Evolutionary conservation across 257 asterid genomes (phyloP).

Genomic region (Catharanthus roseus): DNA sequence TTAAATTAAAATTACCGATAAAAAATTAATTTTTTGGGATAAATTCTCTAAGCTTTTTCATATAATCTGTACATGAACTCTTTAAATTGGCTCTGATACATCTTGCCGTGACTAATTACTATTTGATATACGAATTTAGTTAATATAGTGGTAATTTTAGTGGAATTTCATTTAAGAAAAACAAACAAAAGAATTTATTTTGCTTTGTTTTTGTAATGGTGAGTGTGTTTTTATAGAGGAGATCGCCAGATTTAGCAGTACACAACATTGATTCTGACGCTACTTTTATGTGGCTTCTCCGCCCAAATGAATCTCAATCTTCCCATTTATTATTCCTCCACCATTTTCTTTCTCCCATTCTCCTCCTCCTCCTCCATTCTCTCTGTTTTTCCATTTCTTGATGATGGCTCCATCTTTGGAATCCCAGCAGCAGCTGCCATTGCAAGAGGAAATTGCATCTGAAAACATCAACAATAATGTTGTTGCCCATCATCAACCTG

Average conservation of each 20-base stretch:
- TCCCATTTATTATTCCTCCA: slow-evolving; percentile 31
- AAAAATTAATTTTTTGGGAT: no score
- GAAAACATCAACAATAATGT: slow-evolving; percentile 7
- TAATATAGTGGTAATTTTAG: no score
- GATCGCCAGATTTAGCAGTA: slow-evolving; percentile 54
- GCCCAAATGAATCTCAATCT: slow-evolving; percentile 31
- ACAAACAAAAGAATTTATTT: no score
- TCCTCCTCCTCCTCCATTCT: neutral
- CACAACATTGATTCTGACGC: slow-evolving; percentile 47
- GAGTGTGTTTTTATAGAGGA: slow-evolving; percentile 26
- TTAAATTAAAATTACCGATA: no score
- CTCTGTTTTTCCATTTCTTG: neutral
- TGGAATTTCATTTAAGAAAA: no score
- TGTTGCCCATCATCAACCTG: slow-evolving; percentile 6
- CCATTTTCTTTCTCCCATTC: neutral
- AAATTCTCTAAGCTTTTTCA: no score
- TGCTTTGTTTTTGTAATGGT: no score
- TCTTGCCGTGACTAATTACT: no score
- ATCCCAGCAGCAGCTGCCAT: slow-evolving; percentile 12
- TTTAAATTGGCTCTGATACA: no score
- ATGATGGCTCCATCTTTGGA: slow-evolving; percentile 36
- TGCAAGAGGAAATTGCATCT: slow-evolving; percentile 7
- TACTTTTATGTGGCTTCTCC: slow-evolving; percentile 42
- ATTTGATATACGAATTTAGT: no score
- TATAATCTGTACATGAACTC: no score